A percentile compares a stretch with the other conserved stretches of the same genome.
Evolutionary conservation across 2,329 filamentous ascomycete species (phyloP).

Genomic region (Dactylellina haptotyla): DNA sequence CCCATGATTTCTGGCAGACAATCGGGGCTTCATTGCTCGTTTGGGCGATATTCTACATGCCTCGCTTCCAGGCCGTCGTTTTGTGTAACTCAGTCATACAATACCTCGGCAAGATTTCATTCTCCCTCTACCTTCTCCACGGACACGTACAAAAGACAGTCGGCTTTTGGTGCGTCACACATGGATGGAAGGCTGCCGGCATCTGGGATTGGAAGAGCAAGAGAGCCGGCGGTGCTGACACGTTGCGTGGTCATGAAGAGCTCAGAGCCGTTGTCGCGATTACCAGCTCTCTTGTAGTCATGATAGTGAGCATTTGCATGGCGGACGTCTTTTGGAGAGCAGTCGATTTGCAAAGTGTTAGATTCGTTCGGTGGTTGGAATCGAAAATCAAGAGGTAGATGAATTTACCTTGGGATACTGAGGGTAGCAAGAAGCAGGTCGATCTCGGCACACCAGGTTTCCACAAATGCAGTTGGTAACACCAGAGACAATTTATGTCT

Average conservation of each 20-base stretch:
- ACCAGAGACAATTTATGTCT: too few relatives aligned
- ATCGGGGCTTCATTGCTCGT: constrained; percentile 17
- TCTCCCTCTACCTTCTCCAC: constrained; percentile 39
- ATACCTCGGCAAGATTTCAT: constrained; percentile 39
- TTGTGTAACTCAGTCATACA: constrained; percentile 29
- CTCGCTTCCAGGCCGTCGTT: constrained; percentile 19
- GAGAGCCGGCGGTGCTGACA: not conserved
- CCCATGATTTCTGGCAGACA: constrained; percentile 36
- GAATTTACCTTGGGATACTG: too few relatives aligned
- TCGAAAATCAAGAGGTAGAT: constrained; percentile 23
- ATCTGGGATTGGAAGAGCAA: not conserved
- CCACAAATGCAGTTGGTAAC: too few relatives aligned
- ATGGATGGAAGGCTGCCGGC: constrained; percentile 7
- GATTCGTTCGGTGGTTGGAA: constrained; percentile 35
- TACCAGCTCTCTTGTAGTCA: constrained; percentile 1
- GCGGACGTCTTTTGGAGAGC: constrained; percentile 36
- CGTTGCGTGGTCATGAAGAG: constrained; percentile 1
- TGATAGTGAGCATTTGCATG: constrained; percentile 6
- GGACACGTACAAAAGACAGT: constrained; percentile 22
- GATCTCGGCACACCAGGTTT: too few relatives aligned
- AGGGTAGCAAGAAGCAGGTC: too few relatives aligned
- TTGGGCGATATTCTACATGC: constrained; percentile 32
- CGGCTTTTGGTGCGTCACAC: constrained; percentile 6
- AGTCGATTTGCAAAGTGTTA: constrained; percentile 31
- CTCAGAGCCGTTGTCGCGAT: not conserved